phyloP scores from a whole-genome alignment of 176 grass and related monocot species.

The Carex kokanica region DNA sequence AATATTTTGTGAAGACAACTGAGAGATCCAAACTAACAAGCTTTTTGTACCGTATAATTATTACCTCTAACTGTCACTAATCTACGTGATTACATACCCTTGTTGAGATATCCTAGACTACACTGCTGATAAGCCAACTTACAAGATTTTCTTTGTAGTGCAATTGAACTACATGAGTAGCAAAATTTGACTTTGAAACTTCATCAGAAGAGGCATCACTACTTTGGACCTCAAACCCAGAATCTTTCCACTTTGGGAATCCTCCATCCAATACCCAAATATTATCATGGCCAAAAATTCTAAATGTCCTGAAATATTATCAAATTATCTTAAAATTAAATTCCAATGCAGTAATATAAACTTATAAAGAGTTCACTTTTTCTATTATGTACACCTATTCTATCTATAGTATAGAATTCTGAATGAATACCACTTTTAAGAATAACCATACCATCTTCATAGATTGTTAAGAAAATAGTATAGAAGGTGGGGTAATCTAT shows the following conservation, averaged over 20 bases:
- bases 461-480: neutral
- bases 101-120: neutral
- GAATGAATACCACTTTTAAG: neutral
- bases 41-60: neutral
- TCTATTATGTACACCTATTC: neutral
- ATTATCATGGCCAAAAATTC: slow-evolving; percentile 75
- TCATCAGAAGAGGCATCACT: slow-evolving; percentile 29
- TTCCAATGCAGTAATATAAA: neutral
- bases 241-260: slow-evolving; percentile 74
- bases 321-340: neutral
- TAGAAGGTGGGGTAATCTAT: neutral
- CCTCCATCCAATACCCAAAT: slow-evolving; percentile 92
- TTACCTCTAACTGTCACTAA: neutral
- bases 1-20: neutral
- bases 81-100: neutral
- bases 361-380: neutral
- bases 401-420: neutral
- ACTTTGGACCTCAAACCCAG: slow-evolving; percentile 58
- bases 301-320: slow-evolving; percentile 62
- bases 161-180: slow-evolving; percentile 45
- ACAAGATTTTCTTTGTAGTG: slow-evolving; percentile 62
- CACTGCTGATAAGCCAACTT: slow-evolving; percentile 8
- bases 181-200: slow-evolving; percentile 47
- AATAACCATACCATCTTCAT: neutral
- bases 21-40: neutral